Base-by-base conservation (phyloP, 208 protist genomes). In the Leishmania amazonensis region DNA sequence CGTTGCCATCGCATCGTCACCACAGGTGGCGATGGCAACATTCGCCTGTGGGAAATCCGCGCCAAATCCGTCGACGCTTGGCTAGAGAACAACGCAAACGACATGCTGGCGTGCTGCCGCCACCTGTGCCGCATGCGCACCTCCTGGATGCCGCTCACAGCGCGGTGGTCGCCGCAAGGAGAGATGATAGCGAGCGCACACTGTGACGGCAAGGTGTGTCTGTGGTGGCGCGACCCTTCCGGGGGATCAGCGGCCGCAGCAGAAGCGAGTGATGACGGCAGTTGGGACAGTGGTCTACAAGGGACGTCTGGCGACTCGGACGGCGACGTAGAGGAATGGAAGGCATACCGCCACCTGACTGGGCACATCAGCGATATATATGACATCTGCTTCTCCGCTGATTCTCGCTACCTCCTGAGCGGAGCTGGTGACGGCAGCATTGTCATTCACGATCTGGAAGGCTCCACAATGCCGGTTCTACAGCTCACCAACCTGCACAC, bases 351-450 rank as follows among this genome's bases (percentile, higher is more conserved):
- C 7, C 93, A 96, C 85, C 86, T 97, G 57, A 89, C 87, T 13
- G 94, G 94, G 7, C 94, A 97, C 85, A 87, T 96, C 79, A 92
- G 89, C 78, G 94, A 97, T 81, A 93, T 96, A 57, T 95, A 95
- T 64, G 94, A 97, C 82, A 28, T 97, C 24, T 91, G 88, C 85
- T 96, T 97, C 79, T 97, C 94, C 0, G 90, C 94, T 13, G 91
- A 96, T 84, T 93, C 91, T 19, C 90, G 88, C 45, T 96, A 96
- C 64, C 83, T 97, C 28, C 65, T 97, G 35, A 96, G 89, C 83
- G 93, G 88, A 0, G 89, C 88, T 21, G 87, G 90, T 1, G 93
- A 97, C 54, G 94, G 94, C 73, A 95, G 90, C 78, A 85, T 97
- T 60, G 87, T 93, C 60, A 89, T 97, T 35, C 94, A 97, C 83